Evolutionary conservation across 768 basidiomycete species (phyloP).

Genomic region (Strobilomyces confusus): DNA sequence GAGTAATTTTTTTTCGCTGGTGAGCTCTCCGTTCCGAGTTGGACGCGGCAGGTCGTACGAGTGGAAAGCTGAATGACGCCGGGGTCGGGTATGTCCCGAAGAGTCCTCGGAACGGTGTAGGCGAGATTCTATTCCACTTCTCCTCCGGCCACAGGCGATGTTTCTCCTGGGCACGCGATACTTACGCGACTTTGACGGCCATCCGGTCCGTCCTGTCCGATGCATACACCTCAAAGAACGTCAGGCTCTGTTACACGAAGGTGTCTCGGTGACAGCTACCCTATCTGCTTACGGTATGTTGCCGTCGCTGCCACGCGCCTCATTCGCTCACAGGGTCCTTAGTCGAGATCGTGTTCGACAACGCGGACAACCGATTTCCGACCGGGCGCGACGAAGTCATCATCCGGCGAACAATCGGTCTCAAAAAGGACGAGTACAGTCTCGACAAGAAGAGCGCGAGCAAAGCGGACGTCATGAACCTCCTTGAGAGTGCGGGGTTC

Average conservation of each 20-base stretch:
- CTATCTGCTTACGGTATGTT: conserved; percentile 81
- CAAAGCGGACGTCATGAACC: conserved; percentile 97
- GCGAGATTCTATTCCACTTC: neutral
- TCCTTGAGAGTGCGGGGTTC: conserved; percentile 95
- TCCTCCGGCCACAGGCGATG: neutral
- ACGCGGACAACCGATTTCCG: conserved; percentile 89
- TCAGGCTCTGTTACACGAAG: conserved; percentile 90
- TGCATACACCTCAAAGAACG: conserved; percentile 95
- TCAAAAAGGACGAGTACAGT: conserved; percentile 99
- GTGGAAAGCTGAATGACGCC: neutral
- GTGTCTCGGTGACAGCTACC: conserved; percentile 81
- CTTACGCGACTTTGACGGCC: conserved; percentile 41
- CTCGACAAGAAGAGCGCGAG: conserved; percentile 92
- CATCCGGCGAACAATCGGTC: conserved; percentile 88
- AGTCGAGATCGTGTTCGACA: conserved; percentile 95
- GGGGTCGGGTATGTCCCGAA: no score
- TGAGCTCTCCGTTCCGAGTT: conserved; percentile 31
- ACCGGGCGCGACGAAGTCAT: conserved; percentile 86
- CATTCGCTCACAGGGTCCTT: neutral
- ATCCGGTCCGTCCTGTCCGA: conserved; percentile 98
- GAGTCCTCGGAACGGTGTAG: neutral
- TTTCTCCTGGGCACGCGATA: neutral
- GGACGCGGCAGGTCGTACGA: neutral
- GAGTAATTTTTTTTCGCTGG: conserved; percentile 98
- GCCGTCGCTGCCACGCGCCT: neutral